A percentile compares a stretch with the other conserved stretches of the same genome.
Conservation (phyloP, 2,329 filamentous ascomycete species). For the Colletotrichum karsti region DNA sequence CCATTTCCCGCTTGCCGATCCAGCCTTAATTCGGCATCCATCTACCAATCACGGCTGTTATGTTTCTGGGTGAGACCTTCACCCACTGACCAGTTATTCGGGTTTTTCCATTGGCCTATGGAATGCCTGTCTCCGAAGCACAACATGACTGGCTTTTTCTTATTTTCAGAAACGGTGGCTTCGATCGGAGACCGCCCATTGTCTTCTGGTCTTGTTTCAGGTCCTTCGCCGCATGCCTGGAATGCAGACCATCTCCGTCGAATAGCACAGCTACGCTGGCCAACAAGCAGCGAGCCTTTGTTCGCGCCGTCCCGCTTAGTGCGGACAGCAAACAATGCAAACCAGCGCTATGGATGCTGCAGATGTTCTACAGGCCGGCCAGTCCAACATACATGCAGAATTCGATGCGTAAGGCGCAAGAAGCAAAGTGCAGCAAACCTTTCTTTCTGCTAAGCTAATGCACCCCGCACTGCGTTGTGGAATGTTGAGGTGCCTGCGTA, state of each 20-base stretch:
- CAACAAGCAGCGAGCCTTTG: too few relatives aligned
- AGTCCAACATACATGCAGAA: neutral
- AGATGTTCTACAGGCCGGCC: neutral
- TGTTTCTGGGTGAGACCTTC: too few relatives aligned
- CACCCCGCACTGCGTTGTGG: neutral
- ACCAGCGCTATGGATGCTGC: neutral
- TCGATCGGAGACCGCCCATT: neutral
- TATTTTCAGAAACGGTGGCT: neutral
- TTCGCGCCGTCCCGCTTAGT: neutral
- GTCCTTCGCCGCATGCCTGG: neutral
- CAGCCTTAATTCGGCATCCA: neutral
- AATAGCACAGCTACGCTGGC: neutral
- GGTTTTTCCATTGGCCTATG: neutral
- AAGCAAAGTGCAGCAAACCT: neutral
- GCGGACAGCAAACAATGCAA: neutral
- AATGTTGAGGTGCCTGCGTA: neutral
- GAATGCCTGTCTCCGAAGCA: neutral
- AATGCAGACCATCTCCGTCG: neutral
- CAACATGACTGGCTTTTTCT: neutral
- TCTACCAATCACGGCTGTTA: neutral
- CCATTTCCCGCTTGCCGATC: neutral
- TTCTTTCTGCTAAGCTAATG: neutral
- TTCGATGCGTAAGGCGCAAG: neutral
- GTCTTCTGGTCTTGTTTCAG: neutral
- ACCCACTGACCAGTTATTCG: too few relatives aligned